A percentile compares a stretch with the other conserved stretches of the same genome.
Conservation (phyloP, 73 alveolate genomes). For the Symbiodinium pilosum region DNA sequence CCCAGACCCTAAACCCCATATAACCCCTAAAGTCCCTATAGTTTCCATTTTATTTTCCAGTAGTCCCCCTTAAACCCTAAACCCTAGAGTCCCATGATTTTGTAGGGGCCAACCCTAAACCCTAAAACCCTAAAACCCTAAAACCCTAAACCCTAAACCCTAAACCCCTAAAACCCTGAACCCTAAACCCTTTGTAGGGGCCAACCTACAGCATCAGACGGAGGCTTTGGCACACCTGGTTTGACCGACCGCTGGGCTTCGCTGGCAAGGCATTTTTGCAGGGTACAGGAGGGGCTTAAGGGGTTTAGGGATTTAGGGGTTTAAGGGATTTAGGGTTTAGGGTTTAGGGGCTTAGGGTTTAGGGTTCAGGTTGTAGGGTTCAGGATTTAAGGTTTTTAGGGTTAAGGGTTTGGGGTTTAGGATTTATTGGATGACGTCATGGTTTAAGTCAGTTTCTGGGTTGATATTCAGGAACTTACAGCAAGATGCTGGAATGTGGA, state of each 20-base stretch:
- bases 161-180: background rate
- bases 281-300: background rate
- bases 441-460: background rate
- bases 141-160: background rate
- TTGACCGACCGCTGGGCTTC: constrained; percentile 98
- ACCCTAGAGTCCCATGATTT: background rate
- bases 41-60: no score
- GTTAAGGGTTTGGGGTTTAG: background rate
- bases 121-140: background rate
- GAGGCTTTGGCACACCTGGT: constrained; percentile 99
- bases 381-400: background rate
- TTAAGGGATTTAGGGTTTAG: background rate
- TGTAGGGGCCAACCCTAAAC: background rate
- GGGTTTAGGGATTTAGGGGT: background rate
- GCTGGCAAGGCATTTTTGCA: constrained; percentile 97
- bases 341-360: background rate
- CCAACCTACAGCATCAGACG: background rate
- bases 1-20: background rate
- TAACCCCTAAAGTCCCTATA: background rate
- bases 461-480: background rate
- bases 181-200: background rate
- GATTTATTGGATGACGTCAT: no score
- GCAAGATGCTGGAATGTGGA: no score
- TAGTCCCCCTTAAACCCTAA: background rate
- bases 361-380: background rate